Conservation (phyloP, 371 early-diverging fungal species). For the Syncephalastrum sp. region DNA sequence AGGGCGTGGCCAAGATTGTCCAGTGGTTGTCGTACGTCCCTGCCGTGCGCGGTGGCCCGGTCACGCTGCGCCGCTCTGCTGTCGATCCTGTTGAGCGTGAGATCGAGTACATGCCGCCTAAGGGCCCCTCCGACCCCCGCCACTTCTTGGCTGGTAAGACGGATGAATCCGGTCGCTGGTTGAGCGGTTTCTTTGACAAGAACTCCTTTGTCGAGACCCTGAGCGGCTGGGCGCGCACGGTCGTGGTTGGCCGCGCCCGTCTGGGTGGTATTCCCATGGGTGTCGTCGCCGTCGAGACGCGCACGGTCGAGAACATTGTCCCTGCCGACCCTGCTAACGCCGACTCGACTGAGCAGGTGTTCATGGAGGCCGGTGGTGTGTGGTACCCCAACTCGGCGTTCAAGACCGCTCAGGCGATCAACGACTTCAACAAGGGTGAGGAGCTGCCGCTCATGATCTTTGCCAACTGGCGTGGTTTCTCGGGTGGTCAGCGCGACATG, state of each 20-base stretch:
- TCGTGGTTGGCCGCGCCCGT: constrained; percentile 91
- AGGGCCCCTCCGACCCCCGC: constrained; percentile 92
- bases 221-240: constrained; percentile 66
- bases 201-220: constrained; percentile 86
- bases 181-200: constrained; percentile 91
- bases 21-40: constrained; percentile 96
- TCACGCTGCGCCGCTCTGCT: constrained; percentile 49
- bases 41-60: constrained; percentile 58
- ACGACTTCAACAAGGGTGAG: constrained; percentile 98
- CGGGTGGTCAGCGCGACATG: constrained; percentile 99
- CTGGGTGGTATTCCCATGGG: constrained; percentile 97
- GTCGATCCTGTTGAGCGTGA: constrained; percentile 73
- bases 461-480: constrained; percentile 99
- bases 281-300: constrained; percentile 95
- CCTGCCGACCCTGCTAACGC: constrained; percentile 95
- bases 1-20: constrained; percentile 87
- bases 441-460: constrained; percentile 97
- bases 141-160: constrained; percentile 81
- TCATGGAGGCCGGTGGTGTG: constrained; percentile 95
- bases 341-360: constrained; percentile 84
- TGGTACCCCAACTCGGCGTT: constrained; percentile 98
- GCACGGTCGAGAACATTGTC: constrained; percentile 86
- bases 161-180: constrained; percentile 68
- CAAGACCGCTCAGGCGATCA: constrained; percentile 98
- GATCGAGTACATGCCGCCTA: constrained; percentile 76